Evolutionary conservation across 495 filamentous ascomycete species (phyloP), one percentile per base, ranked within the genome.

Genomic region (Talaromyces adpressus): DNA sequence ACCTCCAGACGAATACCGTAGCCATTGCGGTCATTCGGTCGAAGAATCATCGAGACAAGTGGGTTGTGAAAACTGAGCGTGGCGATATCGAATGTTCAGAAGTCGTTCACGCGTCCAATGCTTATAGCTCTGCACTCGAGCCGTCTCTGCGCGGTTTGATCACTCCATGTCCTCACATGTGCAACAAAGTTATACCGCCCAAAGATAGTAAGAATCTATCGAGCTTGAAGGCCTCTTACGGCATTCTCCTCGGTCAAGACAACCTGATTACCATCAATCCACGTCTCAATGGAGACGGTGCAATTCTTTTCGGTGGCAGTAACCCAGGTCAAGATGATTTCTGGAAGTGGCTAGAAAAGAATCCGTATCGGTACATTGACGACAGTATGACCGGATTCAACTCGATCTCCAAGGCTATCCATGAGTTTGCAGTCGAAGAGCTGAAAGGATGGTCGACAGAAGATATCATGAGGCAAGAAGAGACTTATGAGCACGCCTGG

Each of bases 261-360:
- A 52, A 52, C 11, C 18, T 52, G 20, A 52, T 52, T 52, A 52
- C 49, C 18, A 52, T 52, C n/a, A 52, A 52, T 25, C 49, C 49
- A 9, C 49, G 49, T 52, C 49, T 52, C n/a, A 52, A 52, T 52
- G 49, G 49, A 52, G 49, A 52, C 49, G 49, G 49, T 9, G 49
- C 49, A n/a, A n/a, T 52, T 23, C 49, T 52, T n/a, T 52, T 52
- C 49, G 49, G 49, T 20, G 49, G 49, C 49, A 52, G 49, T 52
- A 52, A 52, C 18, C 49, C 49, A 6, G 49, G 49, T 52, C 49
- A 52, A 52, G 11, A 25, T 22, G 49, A 52, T 22, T n/a, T 52
- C 12, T 52, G 12, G 49, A 52, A 52, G n/a, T 52, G 49, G 49
- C 49, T 52, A 22, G 16, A 52, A 16, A 52, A 52, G 2, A 52